Evolutionary conservation across 164 flowering plant species (phyloP), one percentile per base, ranked within the genome.

Genomic region (Annona cherimola): DNA sequence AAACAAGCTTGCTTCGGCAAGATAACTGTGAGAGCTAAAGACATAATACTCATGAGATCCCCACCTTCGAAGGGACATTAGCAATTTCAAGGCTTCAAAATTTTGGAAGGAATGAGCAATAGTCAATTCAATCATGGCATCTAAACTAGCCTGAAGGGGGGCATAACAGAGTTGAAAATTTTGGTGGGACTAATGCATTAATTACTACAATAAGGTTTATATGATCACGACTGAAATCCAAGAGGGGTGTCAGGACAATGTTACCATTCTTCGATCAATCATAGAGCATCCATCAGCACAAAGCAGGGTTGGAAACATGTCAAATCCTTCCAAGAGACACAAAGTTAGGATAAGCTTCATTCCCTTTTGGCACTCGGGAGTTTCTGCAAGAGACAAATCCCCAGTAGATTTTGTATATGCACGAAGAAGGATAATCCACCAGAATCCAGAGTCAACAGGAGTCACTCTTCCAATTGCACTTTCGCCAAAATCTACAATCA

Each of bases 381-480:
- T 61, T 46, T 92, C 93, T 61, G 90, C 89, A 74, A 92, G 78
- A 42, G 90, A 84, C 68, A 82, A 42, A 66, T 92, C 95, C 43
- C 89, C 89, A 4, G 94, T 92, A 5, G 89, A 88, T 74, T 89
- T 92, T 44, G 90, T 87, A 79, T 92, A 92, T 14, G 97, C 90
- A 7, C 93, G 88, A 55, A 92, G 93, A 73, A 92, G 68, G 69
- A 92, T 84, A 55, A 92, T 90, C 97, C 94, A 90, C 97, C 93
- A 90, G 77, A 92, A 90, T 44, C 97, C 96, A 66, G 97, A 92
- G 81, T 92, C 97, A 76, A 90, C 85, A 8, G 93, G 95, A n/a
- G 97, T 93, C 42, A 90, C 97, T 82, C 97, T 89, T 77, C 97
- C 95, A 68, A 92, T 90, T 65, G 97, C 93, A 78, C 87, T 87